Percentiles rank a stretch among this genome's conserved stretches.
Conservation (phyloP, 768 basidiomycete species). For the Serendipita sp. region DNA sequence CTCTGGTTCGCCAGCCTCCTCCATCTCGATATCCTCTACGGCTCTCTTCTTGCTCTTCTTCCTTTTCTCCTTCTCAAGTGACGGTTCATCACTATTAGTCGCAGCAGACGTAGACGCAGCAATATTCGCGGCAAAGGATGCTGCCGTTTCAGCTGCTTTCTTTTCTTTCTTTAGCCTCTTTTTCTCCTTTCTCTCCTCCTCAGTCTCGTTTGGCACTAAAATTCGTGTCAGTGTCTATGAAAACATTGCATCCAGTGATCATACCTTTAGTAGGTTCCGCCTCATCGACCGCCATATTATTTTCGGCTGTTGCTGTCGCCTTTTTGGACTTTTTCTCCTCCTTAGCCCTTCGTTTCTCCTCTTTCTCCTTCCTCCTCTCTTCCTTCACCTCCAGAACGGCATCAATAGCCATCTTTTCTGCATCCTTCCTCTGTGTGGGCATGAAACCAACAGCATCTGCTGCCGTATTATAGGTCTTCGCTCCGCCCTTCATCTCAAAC, state of each 20-base stretch:
- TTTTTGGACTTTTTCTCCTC: constrained; percentile 41
- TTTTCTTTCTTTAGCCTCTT: constrained; percentile 64
- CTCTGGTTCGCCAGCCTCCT: constrained; percentile 16
- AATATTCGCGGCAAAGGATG: constrained; percentile 24
- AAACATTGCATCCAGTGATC: constrained; percentile 12
- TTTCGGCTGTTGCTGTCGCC: constrained; percentile 15
- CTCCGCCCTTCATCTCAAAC: constrained; percentile 60
- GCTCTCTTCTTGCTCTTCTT: constrained; percentile 24
- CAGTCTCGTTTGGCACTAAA: constrained; percentile 42
- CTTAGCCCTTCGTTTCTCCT: constrained; percentile 38
- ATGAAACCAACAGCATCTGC: constrained; percentile 74
- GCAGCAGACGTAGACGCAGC: constrained; percentile 4
- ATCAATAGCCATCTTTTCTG: constrained; percentile 59
- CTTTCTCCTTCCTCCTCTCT: constrained; percentile 69
- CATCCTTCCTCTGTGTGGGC: constrained; percentile 60
- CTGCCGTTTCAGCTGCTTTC: constrained; percentile 57
- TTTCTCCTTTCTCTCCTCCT: constrained; percentile 44
- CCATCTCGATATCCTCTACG: constrained; percentile 15
- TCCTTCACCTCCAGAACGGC: constrained; percentile 69
- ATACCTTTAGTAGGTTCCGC: constrained; percentile 27
- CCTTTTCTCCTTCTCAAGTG: not conserved
- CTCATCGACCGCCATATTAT: constrained; percentile 30
- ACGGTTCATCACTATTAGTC: not conserved
- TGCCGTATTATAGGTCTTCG: constrained; percentile 69
- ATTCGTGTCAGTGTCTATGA: constrained; percentile 7